phyloP scores from a whole-genome alignment of 169 alveolate species.

The Plasmodium fragile region DNA sequence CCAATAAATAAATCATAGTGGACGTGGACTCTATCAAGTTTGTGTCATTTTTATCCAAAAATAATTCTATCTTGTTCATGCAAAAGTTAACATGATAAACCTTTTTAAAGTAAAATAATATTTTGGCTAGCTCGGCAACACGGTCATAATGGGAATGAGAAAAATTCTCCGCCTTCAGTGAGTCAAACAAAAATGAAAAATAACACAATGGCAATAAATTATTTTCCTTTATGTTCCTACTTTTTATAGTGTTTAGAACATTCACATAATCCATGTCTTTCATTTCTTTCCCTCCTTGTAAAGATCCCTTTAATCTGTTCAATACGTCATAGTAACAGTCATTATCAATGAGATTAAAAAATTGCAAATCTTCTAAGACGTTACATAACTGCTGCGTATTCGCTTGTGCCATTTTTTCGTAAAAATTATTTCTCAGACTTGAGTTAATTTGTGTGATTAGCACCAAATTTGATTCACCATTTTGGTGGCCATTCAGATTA shows the following conservation, averaged over 20 bases:
- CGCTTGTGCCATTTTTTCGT: conserved; percentile 28
- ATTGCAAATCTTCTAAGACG: conserved; percentile 61
- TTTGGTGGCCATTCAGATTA: background rate
- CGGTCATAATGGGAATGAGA: background rate
- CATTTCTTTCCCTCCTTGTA: background rate
- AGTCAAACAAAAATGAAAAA: conserved; percentile 59
- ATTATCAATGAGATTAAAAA: conserved; percentile 52
- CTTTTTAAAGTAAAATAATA: conserved; percentile 57
- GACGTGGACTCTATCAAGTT: conserved; percentile 22
- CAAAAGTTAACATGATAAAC: conserved; percentile 60
- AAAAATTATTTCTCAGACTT: conserved; percentile 6
- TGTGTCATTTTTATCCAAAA: conserved; percentile 15
- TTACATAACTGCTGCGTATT: conserved; percentile 66
- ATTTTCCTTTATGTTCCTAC: conserved; percentile 41
- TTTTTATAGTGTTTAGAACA: conserved; percentile 59
- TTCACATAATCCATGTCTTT: conserved; percentile 51
- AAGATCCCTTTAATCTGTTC: background rate
- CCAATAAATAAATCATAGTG: conserved; percentile 21
- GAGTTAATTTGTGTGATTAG: conserved; percentile 19
- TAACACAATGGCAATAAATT: conserved; percentile 27
- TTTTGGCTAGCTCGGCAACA: conserved; percentile 53
- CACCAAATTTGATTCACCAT: background rate
- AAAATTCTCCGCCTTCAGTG: conserved; percentile 18
- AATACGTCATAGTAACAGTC: conserved; percentile 60
- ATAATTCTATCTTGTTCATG: conserved; percentile 33